Evolutionary conservation across 306 rosid species (phyloP).

Genomic region (Prunus salicina): DNA sequence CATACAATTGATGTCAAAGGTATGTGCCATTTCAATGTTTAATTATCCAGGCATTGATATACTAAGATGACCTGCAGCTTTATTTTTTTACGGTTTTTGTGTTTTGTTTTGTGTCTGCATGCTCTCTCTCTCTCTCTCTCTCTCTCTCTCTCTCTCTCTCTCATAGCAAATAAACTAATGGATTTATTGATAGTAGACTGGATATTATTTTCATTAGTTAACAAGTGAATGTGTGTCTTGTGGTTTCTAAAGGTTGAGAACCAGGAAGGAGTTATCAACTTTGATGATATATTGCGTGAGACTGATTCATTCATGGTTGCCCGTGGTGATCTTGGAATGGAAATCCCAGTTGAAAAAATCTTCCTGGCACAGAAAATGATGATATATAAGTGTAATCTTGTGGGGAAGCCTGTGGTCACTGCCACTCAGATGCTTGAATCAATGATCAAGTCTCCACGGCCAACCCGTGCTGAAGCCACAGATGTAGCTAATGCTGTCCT

Average conservation of each 20-base stretch:
- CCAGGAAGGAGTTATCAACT: slow-evolving; percentile 95
- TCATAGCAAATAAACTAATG: neutral
- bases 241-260: slow-evolving; percentile 74
- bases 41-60: neutral
- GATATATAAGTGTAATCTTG: slow-evolving; percentile 95
- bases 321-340: slow-evolving; percentile 99
- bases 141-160: no score
- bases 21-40: slow-evolving; percentile 21
- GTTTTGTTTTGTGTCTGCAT: neutral
- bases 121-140: neutral
- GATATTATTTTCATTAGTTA: slow-evolving; percentile 1
- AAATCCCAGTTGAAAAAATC: slow-evolving; percentile 94
- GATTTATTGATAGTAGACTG: neutral
- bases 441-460: slow-evolving; percentile 95
- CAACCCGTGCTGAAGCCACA: slow-evolving; percentile 95
- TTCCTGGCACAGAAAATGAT: slow-evolving; percentile 96
- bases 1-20: slow-evolving; percentile 90
- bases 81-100: neutral
- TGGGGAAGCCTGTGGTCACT: slow-evolving; percentile 93
- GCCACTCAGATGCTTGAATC: slow-evolving; percentile 99
- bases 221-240: slow-evolving; percentile 14
- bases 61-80: neutral
- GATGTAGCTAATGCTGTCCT: slow-evolving; percentile 95
- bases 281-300: slow-evolving; percentile 93
- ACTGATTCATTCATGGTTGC: slow-evolving; percentile 99